phyloP scores from a whole-genome alignment of 495 filamentous ascomycete species.

The Annulohypoxylon nitens region DNA sequence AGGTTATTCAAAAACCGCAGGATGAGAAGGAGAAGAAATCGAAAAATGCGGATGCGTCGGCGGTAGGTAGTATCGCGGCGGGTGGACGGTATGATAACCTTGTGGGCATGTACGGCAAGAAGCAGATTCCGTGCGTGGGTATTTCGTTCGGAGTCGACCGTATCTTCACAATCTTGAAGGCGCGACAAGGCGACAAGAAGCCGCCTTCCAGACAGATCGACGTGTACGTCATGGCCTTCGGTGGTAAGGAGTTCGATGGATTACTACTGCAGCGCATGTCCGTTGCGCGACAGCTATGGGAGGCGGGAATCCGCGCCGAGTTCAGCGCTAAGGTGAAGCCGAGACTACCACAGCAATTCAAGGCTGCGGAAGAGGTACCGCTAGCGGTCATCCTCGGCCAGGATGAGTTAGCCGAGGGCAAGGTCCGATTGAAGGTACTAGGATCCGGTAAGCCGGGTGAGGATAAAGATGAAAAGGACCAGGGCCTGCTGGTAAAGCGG shows the following conservation, averaged over 20 bases:
- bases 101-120: slow-evolving; percentile 82
- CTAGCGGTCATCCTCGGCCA: slow-evolving; percentile 86
- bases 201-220: slow-evolving; percentile 68
- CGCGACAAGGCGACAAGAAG: slow-evolving; percentile 65
- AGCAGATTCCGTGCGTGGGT: slow-evolving; percentile 82
- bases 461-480: slow-evolving; percentile 80
- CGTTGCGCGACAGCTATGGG: slow-evolving; percentile 78
- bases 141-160: slow-evolving; percentile 87
- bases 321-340: slow-evolving; percentile 86
- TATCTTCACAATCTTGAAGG: slow-evolving; percentile 83
- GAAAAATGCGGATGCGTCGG: slow-evolving; percentile 60
- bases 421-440: slow-evolving; percentile 83
- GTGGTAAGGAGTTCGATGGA: slow-evolving; percentile 81
- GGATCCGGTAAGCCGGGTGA: slow-evolving; percentile 61
- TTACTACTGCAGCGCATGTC: slow-evolving; percentile 83
- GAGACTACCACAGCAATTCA: slow-evolving; percentile 82
- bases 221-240: slow-evolving; percentile 86
- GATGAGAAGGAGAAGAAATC: slow-evolving; percentile 53
- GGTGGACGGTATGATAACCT: slow-evolving; percentile 85
- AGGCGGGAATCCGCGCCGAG: slow-evolving; percentile 80
- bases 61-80: slow-evolving; percentile 80
- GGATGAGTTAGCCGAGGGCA: slow-evolving; percentile 80
- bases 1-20: slow-evolving; percentile 81
- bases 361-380: slow-evolving; percentile 80
- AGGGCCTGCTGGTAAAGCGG: slow-evolving; percentile 68